A percentile compares a stretch with the other conserved stretches of the same genome.
Evolutionary conservation across 2,329 filamentous ascomycete species (phyloP).

Genomic region (Leptosphaerulina australis): DNA sequence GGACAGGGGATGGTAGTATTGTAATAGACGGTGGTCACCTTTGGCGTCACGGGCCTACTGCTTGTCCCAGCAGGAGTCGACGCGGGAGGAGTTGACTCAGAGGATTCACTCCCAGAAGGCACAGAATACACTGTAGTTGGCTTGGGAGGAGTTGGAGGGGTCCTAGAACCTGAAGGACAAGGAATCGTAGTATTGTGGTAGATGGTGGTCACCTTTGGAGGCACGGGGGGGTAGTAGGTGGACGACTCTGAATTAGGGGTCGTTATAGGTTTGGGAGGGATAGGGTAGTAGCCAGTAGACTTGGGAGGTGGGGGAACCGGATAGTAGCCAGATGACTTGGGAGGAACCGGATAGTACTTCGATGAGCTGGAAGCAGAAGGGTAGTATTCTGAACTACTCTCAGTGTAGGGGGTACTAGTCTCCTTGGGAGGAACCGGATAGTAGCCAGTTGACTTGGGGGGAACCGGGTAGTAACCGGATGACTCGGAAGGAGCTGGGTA

Average conservation of each 20-base stretch:
- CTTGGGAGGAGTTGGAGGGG: slow-evolving; percentile 11
- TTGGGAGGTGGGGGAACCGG: slow-evolving; percentile 7
- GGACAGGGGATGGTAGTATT: no score
- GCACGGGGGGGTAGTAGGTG: background rate
- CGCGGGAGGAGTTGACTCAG: slow-evolving; percentile 9
- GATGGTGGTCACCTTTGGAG: slow-evolving; percentile 12
- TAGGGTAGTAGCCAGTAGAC: background rate
- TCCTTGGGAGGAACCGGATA: background rate
- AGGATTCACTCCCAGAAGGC: no score
- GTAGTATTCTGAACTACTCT: slow-evolving; percentile 15
- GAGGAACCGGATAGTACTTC: background rate
- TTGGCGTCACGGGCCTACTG: slow-evolving; percentile 3
- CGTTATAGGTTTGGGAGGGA: slow-evolving; percentile 4
- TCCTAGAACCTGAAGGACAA: slow-evolving; percentile 10
- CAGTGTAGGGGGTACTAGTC: slow-evolving; percentile 11
- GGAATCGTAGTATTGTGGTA: slow-evolving; percentile 17
- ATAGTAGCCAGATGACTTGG: background rate
- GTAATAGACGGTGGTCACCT: no score
- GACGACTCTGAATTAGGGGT: no score
- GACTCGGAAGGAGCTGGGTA: slow-evolving; percentile 3
- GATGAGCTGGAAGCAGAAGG: slow-evolving; percentile 9
- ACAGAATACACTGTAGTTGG: slow-evolving; percentile 14
- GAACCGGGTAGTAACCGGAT: background rate
- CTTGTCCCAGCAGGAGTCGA: slow-evolving; percentile 9
- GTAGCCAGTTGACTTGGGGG: slow-evolving; percentile 4